phyloP scores from a whole-genome alignment of 441 rosid genomes.

The Erysimum cheiri region DNA sequence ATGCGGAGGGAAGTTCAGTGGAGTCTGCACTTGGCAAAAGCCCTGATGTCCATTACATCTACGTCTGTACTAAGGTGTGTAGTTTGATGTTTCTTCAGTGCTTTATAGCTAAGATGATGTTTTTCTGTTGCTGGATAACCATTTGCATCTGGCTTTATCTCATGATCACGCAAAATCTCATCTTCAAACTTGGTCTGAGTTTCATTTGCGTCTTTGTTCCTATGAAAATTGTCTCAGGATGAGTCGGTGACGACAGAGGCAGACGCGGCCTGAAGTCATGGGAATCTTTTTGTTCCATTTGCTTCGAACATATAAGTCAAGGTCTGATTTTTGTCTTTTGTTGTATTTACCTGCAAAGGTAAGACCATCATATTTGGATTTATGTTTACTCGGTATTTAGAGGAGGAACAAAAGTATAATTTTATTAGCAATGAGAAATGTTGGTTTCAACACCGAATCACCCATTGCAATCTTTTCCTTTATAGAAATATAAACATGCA shows the following conservation, averaged over 20 bases:
- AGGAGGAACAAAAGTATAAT: constrained; percentile 4
- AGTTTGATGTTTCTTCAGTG: constrained; percentile 20
- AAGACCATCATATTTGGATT: constrained; percentile 12
- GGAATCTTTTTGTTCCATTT: constrained; percentile 13
- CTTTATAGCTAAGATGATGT: constrained; percentile 13
- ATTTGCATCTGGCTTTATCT: constrained; percentile 22
- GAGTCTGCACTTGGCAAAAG: constrained; percentile 70
- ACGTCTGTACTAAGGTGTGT: constrained; percentile 77
- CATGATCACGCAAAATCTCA: constrained; percentile 22
- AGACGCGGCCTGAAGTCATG: constrained; percentile 41
- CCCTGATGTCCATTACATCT: constrained; percentile 82
- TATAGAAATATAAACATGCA: constrained; percentile 13
- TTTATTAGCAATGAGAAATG: constrained; percentile 5
- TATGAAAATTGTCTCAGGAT: constrained; percentile 45
- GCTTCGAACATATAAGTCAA: not conserved
- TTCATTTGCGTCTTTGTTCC: not conserved
- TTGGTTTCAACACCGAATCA: not conserved
- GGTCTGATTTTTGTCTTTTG: constrained; percentile 21
- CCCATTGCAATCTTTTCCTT: constrained; percentile 7
- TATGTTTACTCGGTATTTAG: constrained; percentile 20
- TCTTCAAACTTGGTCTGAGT: not conserved
- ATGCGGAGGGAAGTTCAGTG: constrained; percentile 56
- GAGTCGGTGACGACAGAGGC: constrained; percentile 47
- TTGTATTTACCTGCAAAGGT: constrained; percentile 21
- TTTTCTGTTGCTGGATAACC: constrained; percentile 5